Evolutionary conservation across 805 yeast species (phyloP).

Genomic region (Vanderwaltozyma polyspora): DNA sequence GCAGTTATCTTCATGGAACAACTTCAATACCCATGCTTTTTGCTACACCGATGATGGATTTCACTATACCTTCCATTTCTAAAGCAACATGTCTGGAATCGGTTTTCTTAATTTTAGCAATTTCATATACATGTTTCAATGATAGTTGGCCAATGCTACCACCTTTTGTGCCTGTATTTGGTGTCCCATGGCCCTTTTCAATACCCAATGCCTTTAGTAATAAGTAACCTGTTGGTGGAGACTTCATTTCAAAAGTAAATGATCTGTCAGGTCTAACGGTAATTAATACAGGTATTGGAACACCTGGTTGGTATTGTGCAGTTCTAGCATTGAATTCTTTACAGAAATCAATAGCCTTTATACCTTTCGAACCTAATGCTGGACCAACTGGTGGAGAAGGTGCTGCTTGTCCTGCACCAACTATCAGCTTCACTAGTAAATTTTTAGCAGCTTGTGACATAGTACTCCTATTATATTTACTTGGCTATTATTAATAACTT

Average conservation of each 20-base stretch:
- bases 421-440: constrained; percentile 73
- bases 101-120: constrained; percentile 84
- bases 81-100: constrained; percentile 68
- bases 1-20: no score
- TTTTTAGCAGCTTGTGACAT: constrained; percentile 39
- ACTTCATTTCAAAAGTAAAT: constrained; percentile 73
- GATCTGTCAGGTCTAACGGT: constrained; percentile 88
- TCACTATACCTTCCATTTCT: constrained; percentile 65
- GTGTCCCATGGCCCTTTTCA: constrained; percentile 67
- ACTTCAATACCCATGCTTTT: constrained; percentile 78
- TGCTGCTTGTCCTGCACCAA: constrained; percentile 96
- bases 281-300: constrained; percentile 78
- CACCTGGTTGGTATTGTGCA: constrained; percentile 73
- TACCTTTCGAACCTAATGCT: constrained; percentile 96
- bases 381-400: constrained; percentile 99
- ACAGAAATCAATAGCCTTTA: constrained; percentile 95
- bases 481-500: no score
- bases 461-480: background rate
- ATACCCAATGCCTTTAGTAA: constrained; percentile 61
- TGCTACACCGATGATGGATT: constrained; percentile 82
- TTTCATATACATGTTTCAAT: constrained; percentile 85
- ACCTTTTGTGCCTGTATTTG: constrained; percentile 15
- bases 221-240: constrained; percentile 87
- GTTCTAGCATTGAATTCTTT: constrained; percentile 97
- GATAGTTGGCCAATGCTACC: constrained; percentile 51